These are phyloP conservation scores for Omphalotus olearius DNA, from an alignment of 1,284 basidiomycete genomes.

Conservation along the genomic window DNA sequence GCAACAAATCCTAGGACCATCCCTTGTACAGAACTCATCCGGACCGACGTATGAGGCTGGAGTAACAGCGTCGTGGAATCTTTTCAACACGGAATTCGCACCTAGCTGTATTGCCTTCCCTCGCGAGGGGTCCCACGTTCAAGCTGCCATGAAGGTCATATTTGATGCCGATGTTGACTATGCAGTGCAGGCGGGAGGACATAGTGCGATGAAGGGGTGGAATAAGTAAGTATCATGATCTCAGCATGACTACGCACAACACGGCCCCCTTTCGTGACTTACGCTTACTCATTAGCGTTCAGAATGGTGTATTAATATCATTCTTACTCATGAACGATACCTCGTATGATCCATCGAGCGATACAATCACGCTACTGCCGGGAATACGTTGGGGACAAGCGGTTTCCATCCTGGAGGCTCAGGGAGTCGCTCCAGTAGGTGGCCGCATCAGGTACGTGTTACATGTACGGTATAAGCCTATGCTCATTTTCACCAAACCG, in stretches of 20 bases:
- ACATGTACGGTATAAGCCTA: neutral
- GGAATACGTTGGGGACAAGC: slow-evolving; percentile 37
- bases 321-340: slow-evolving; percentile 32
- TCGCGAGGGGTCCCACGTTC: slow-evolving; percentile 23
- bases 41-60: neutral
- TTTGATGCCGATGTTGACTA: slow-evolving; percentile 28
- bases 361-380: slow-evolving; percentile 33
- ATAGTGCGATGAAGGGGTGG: slow-evolving; percentile 34
- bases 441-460: slow-evolving; percentile 29
- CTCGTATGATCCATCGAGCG: slow-evolving; percentile 27
- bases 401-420: slow-evolving; percentile 24
- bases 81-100: slow-evolving; percentile 10
- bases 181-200: slow-evolving; percentile 34
- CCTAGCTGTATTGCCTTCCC: slow-evolving; percentile 32
- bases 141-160: slow-evolving; percentile 30
- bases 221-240: slow-evolving; percentile 27
- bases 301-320: slow-evolving; percentile 33
- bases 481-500: neutral
- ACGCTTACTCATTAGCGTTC: slow-evolving; percentile 18
- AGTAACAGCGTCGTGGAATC: slow-evolving; percentile 1
- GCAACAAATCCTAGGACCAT: neutral
- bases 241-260: neutral
- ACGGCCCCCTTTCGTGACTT: too few species aligned
- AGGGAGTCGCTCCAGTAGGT: slow-evolving; percentile 32
- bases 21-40: slow-evolving; percentile 1